Percentiles rank a stretch among this genome's conserved stretches.
phyloP scores from a whole-genome alignment of 805 yeast genomes.

The Grigorovia transvaalensis region DNA sequence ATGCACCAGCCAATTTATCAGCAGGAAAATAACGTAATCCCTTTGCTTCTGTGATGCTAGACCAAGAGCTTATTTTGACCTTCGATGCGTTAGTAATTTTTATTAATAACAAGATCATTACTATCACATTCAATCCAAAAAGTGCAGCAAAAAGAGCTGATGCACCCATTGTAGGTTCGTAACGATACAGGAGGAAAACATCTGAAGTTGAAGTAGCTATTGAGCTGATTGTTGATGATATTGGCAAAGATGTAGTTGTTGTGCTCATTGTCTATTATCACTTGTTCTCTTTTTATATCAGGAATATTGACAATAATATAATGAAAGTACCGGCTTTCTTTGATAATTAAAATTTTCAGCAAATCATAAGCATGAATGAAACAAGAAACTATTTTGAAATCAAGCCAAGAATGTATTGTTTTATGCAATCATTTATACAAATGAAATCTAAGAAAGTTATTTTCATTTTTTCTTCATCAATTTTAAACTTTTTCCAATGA shows the following conservation, averaged over 20 bases:
- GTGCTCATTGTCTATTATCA: not conserved
- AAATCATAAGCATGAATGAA: too few relatives aligned
- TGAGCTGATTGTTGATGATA: not conserved
- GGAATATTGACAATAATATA: too few relatives aligned
- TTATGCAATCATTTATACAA: too few relatives aligned
- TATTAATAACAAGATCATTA: not conserved
- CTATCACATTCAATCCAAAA: constrained; percentile 5
- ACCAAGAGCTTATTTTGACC: constrained; percentile 2
- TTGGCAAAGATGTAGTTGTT: not conserved
- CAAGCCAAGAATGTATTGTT: too few relatives aligned
- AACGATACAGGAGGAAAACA: constrained; percentile 7
- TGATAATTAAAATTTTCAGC: too few relatives aligned
- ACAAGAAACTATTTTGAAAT: too few relatives aligned
- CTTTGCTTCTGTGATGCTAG: not conserved
- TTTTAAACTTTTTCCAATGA: too few relatives aligned
- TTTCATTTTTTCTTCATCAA: too few relatives aligned
- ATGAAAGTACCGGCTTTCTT: too few relatives aligned
- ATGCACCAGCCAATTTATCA: constrained; percentile 5
- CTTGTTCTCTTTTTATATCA: too few relatives aligned
- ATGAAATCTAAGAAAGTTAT: too few relatives aligned
- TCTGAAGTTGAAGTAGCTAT: not conserved
- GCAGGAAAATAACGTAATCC: not conserved
- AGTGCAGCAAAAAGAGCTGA: constrained; percentile 9
- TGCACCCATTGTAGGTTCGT: constrained; percentile 12
- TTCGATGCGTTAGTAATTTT: not conserved